Percentiles rank a stretch among this genome's conserved stretches.
These are phyloP conservation scores for Filobasidium floriforme DNA, from an alignment of 768 basidiomycete genomes.

Conservation along the genomic window DNA sequence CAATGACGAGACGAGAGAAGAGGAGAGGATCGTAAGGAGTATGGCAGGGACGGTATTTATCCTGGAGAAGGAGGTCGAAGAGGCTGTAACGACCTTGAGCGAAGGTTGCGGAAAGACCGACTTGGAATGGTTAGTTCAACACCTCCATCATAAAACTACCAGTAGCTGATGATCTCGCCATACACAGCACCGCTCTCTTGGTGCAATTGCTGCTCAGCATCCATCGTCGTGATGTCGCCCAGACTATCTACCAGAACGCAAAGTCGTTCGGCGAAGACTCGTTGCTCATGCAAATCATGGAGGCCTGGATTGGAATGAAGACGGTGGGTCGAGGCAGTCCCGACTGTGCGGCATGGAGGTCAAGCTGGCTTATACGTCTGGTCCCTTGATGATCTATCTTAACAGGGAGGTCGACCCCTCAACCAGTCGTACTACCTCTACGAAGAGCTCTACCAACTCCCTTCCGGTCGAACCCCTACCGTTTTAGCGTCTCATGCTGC, in stretches of 20 bases:
- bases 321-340: conserved; percentile 22
- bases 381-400: background rate
- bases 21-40: conserved; percentile 67
- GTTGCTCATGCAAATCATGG: conserved; percentile 77
- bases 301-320: conserved; percentile 55
- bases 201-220: conserved; percentile 87
- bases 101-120: conserved; percentile 61
- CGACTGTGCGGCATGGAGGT: background rate
- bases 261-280: conserved; percentile 85
- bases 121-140: conserved; percentile 69
- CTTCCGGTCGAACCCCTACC: conserved; percentile 39
- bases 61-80: conserved; percentile 75
- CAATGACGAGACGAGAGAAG: conserved; percentile 56
- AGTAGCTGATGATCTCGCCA: conserved; percentile 1
- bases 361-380: background rate
- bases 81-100: conserved; percentile 81
- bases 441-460: conserved; percentile 45
- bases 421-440: conserved; percentile 46
- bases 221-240: conserved; percentile 75
- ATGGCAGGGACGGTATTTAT: conserved; percentile 81
- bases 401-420: conserved; percentile 40
- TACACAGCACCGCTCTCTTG: conserved; percentile 63
- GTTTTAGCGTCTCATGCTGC: conserved; percentile 44
- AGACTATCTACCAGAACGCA: conserved; percentile 72
- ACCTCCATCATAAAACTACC: background rate